phyloP scores from a whole-genome alignment of 2,329 filamentous ascomycete species.

The Ophiocordyceps camponoti-floridani region DNA sequence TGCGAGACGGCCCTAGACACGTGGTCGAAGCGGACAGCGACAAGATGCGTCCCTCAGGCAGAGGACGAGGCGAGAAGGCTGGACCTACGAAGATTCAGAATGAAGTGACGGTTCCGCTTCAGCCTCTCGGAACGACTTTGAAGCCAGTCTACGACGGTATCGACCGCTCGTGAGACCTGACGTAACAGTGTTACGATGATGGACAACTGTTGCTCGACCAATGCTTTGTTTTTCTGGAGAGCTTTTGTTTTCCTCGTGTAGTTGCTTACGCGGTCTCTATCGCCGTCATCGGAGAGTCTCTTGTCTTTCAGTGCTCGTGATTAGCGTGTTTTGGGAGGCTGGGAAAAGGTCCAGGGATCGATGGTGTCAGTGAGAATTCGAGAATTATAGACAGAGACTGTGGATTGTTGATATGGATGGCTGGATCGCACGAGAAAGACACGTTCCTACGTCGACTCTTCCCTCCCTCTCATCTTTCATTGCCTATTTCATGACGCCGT shows the following conservation, averaged over 20 bases:
- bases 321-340: too few species aligned
- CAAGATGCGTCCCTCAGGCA: not conserved
- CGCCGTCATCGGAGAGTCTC: too few species aligned
- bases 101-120: not conserved
- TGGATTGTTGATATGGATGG: too few species aligned
- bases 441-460: too few species aligned
- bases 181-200: constrained; percentile 1
- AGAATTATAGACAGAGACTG: too few species aligned
- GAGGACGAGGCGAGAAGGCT: not conserved
- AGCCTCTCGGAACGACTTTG: not conserved
- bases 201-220: not conserved
- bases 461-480: too few species aligned
- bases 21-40: not conserved
- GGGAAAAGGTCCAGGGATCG: too few species aligned
- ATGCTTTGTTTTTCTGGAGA: not conserved
- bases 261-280: too few species aligned
- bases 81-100: not conserved
- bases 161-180: constrained; percentile 8
- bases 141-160: constrained; percentile 13
- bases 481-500: not conserved
- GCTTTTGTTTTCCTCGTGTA: not conserved
- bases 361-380: too few species aligned
- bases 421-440: too few species aligned
- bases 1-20: not conserved
- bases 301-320: too few species aligned